These are phyloP conservation scores for Aspergillus asperescens DNA, from an alignment of 495 filamentous ascomycete genomes.

Conservation along the genomic window DNA sequence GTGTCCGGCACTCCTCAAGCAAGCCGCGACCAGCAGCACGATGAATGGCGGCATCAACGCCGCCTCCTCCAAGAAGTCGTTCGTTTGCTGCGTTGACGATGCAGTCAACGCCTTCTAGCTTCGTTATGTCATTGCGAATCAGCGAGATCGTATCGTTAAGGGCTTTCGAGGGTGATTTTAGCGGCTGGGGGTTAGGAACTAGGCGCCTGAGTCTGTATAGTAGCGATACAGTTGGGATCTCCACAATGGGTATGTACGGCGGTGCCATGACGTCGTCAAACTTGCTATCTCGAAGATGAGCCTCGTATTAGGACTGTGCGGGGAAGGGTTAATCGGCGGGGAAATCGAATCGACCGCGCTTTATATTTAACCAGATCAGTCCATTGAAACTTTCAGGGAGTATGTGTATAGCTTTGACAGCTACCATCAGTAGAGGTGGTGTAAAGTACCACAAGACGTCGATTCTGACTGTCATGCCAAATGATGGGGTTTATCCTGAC, in stretches of 20 bases:
- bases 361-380: too few relatives aligned
- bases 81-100: conserved; percentile 93
- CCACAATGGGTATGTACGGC: conserved; percentile 29
- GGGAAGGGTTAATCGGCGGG: too few relatives aligned
- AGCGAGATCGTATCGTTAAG: conserved; percentile 70
- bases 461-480: too few relatives aligned
- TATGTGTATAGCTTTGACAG: too few relatives aligned
- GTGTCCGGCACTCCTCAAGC: conserved; percentile 60
- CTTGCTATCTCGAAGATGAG: too few relatives aligned
- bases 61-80: conserved; percentile 74
- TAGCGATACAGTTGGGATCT: conserved; percentile 61
- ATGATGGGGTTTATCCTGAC: too few relatives aligned
- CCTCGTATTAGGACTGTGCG: too few relatives aligned
- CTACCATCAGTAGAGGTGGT: too few relatives aligned
- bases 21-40: conserved; percentile 67
- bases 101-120: conserved; percentile 60
- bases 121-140: conserved; percentile 78
- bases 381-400: too few relatives aligned
- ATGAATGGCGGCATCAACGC: conserved; percentile 87
- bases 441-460: too few relatives aligned
- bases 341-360: too few relatives aligned
- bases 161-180: conserved; percentile 37
- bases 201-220: conserved; percentile 51
- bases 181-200: conserved; percentile 20
- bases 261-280: too few relatives aligned